Base-by-base conservation (phyloP, 306 rosid genomes). In the Carpinus viminea region DNA sequence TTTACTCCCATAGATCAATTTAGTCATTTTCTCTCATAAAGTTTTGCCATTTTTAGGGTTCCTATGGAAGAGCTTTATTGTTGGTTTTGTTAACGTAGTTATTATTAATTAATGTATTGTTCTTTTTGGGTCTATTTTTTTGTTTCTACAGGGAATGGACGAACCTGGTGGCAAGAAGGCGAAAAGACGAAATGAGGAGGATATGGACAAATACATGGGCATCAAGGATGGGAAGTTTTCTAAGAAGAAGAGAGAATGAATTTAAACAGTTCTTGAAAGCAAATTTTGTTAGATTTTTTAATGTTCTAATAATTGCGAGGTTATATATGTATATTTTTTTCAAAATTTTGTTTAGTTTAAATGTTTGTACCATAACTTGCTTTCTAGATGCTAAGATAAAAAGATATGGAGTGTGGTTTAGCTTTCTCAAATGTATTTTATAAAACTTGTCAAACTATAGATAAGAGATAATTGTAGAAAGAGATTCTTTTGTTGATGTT, bases 61-160 rank as follows among this genome's bases (percentile, higher is more conserved):
- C 45, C 8, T 6, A 41, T 41, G 7, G 45, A 41, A 41, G 45
- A 18, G 66, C n/a, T 26, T 62, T 48, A 74, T 65, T 8, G 3
- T 45, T 41, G 11, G 43, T 57, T 74, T 74, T 4, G 24, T 74
- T 36, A 41, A 41, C 12, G 74, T 77, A 43, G 21, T 68, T 34
- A 45, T 41, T 46, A 64, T 59, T 61, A 26, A 61, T 57, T 8
- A 16, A 21, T 68, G 31, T 43, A 53, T 12, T 65, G 6, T 66
- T 56, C 21, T 76, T 41, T 76, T 5, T 3, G 62, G 18, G 18
- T 59, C 16, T 65, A 60, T 21, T 15, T 56, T 75, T 82, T 75
- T 72, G 48, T 38, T 43, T 56, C 34, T 81, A 56, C 74, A 92
- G 98, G 88, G 85, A 89, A 83, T 92, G 74, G 88, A 94, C 80